Evolutionary conservation across 2,329 filamentous ascomycete species (phyloP).

Genomic region (Pestalotiopsis sp.): DNA sequence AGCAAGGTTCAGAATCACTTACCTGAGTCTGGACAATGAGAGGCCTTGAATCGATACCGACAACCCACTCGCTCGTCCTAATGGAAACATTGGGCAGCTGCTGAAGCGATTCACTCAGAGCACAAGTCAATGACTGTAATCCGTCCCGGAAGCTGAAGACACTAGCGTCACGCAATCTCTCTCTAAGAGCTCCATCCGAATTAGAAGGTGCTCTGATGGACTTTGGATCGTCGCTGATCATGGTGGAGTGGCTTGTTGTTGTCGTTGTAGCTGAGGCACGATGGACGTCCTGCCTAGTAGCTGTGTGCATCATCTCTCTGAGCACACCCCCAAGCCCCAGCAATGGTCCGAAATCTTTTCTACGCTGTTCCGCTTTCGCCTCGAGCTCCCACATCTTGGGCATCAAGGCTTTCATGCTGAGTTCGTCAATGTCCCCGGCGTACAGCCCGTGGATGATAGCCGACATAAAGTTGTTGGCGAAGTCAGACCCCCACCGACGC

Average conservation of each 20-base stretch:
- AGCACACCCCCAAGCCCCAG: not conserved
- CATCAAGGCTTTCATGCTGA: slow-evolving; percentile 14
- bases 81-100: not conserved
- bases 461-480: slow-evolving; percentile 15
- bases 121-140: not conserved
- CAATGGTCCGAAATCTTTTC: not conserved
- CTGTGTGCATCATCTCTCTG: not conserved
- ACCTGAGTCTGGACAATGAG: not conserved
- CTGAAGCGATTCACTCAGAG: not conserved
- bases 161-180: not conserved
- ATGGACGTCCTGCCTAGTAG: too few relatives aligned
- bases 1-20: not conserved
- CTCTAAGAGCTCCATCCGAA: not conserved
- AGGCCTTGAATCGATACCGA: not conserved
- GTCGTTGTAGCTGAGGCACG: not conserved
- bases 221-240: not conserved
- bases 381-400: slow-evolving; percentile 15
- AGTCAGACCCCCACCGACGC: slow-evolving; percentile 8
- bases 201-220: not conserved
- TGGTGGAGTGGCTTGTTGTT: not conserved
- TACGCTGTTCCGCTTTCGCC: slow-evolving; percentile 2
- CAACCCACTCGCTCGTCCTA: not conserved
- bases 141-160: slow-evolving; percentile 3
- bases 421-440: slow-evolving; percentile 15
- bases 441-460: slow-evolving; percentile 15